A percentile compares a stretch with the other conserved stretches of the same genome.
Evolutionary conservation across 78 protist genomes (phyloP).

Genomic region (Protostelium mycophagum): DNA sequence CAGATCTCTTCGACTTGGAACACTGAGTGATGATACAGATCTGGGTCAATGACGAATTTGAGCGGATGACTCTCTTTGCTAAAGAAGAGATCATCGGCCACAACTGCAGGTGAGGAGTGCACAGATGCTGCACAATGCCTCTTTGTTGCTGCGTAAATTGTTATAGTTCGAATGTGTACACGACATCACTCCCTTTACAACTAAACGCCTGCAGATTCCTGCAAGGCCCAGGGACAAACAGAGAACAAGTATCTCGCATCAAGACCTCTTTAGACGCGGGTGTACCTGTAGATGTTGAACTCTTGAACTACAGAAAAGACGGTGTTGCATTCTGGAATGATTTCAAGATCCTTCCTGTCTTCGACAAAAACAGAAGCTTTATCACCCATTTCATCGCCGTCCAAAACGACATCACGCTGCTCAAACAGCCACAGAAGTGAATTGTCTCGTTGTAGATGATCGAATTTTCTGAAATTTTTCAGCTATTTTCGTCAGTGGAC

Average conservation of each 20-base stretch:
- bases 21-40: not conserved
- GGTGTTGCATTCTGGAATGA: not conserved
- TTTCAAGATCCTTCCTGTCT: not conserved
- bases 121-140: not conserved
- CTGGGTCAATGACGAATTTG: not conserved
- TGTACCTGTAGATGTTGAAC: not conserved
- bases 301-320: not conserved
- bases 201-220: not conserved
- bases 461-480: not conserved
- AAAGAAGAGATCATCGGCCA: not conserved
- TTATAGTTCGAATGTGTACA: not conserved
- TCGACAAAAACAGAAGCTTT: not conserved
- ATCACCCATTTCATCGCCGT: not conserved
- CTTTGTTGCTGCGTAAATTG: too few relatives aligned
- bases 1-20: not conserved
- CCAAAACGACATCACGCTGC: not conserved
- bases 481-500: not conserved
- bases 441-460: not conserved
- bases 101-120: not conserved
- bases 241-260: not conserved
- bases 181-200: too few relatives aligned
- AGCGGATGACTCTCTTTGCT: not conserved
- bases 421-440: not conserved
- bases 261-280: not conserved
- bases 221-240: not conserved